phyloP scores from a whole-genome alignment of 2,329 filamentous ascomycete species.

The Magnaporthiopsis poae region DNA sequence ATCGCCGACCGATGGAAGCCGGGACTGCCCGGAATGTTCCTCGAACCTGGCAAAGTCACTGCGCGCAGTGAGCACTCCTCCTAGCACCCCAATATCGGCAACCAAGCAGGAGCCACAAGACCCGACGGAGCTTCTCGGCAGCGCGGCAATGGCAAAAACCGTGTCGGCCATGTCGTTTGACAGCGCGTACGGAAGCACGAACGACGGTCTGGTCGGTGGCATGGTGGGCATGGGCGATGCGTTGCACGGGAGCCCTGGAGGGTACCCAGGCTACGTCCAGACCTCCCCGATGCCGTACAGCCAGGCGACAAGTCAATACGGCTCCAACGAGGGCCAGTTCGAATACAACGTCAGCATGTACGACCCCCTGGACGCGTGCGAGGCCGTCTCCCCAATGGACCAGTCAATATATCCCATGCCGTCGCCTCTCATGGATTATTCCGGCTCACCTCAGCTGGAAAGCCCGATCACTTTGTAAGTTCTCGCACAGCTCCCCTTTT shows the following conservation, averaged over 20 bases:
- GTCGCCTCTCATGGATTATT: background rate
- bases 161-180: background rate
- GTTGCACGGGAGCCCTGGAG: background rate
- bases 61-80: background rate
- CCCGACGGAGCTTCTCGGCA: background rate
- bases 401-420: background rate
- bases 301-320: background rate
- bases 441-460: background rate
- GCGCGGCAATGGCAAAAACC: background rate
- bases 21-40: background rate
- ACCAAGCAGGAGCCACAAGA: background rate
- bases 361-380: background rate
- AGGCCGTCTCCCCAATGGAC: background rate
- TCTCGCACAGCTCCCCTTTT: background rate
- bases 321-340: background rate
- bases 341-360: background rate
- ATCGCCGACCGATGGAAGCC: background rate
- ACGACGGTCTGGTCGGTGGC: background rate
- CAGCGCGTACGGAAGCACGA: background rate
- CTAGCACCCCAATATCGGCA: background rate
- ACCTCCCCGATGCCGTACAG: background rate
- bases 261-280: background rate
- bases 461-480: background rate
- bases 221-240: background rate
- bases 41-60: background rate